Percentiles rank a stretch among this genome's conserved stretches.
These are phyloP conservation scores for Russula abietina DNA, from an alignment of 768 basidiomycete genomes.

Conservation along the genomic window DNA sequence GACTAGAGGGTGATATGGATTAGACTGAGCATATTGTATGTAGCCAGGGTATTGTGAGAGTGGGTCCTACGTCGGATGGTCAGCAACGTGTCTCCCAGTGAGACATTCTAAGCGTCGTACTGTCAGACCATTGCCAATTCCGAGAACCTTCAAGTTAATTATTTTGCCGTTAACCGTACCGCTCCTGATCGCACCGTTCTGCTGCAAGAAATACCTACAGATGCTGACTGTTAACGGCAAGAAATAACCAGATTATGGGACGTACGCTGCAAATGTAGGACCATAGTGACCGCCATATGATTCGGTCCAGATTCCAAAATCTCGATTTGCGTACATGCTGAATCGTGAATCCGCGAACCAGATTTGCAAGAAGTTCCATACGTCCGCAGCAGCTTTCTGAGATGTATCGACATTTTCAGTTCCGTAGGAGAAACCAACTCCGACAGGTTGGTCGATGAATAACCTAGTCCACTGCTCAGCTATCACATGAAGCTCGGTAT, in stretches of 20 bases:
- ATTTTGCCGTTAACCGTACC: conserved; percentile 41
- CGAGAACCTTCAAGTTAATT: conserved; percentile 54
- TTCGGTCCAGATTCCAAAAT: no score
- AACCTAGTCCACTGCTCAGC: conserved; percentile 28
- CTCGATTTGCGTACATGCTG: no score
- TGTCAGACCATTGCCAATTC: no score
- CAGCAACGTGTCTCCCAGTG: background rate
- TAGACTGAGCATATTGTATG: conserved; percentile 47
- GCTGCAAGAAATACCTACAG: no score
- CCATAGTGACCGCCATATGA: no score
- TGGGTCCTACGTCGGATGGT: conserved; percentile 29
- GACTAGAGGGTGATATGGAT: conserved; percentile 51
- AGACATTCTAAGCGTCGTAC: conserved; percentile 31
- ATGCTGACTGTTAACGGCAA: background rate
- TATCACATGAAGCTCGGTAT: background rate
- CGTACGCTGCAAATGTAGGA: no score
- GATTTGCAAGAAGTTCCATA: no score
- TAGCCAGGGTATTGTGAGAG: conserved; percentile 54
- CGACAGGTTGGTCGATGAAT: conserved; percentile 66
- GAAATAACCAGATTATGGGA: background rate
- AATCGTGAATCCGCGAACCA: no score
- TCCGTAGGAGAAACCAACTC: no score
- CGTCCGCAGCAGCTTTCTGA: conserved; percentile 47
- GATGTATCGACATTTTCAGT: conserved; percentile 45
- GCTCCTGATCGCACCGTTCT: conserved; percentile 50